These are phyloP conservation scores for Rhododendron ovatum DNA, from an alignment of 148 eudicot genomes.

Conservation along the genomic window DNA sequence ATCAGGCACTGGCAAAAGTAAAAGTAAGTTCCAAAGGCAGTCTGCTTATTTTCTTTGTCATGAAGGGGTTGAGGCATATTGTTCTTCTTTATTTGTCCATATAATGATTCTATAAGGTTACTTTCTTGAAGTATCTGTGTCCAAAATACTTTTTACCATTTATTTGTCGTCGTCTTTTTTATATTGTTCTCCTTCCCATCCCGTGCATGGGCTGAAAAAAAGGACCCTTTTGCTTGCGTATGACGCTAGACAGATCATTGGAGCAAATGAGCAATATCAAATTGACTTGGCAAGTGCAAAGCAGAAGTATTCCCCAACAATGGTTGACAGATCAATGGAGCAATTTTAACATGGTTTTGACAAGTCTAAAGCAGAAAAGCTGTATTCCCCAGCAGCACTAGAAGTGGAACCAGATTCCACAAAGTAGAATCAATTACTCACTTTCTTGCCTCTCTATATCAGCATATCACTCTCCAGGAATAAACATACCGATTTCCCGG, in stretches of 20 bases:
- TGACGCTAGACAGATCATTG: background rate
- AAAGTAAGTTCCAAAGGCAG: background rate
- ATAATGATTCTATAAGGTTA: background rate
- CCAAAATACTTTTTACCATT: background rate
- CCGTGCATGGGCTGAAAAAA: background rate
- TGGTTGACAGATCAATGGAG: background rate
- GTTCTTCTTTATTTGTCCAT: background rate
- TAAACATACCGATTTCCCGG: background rate
- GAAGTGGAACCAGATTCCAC: background rate
- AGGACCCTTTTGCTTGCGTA: background rate
- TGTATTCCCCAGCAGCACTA: background rate
- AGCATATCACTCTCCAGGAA: background rate
- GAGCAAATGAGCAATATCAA: background rate
- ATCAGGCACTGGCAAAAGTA: conserved; percentile 9
- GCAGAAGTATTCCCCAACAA: background rate
- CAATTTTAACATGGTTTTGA: background rate
- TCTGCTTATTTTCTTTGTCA: background rate
- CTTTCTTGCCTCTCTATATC: background rate
- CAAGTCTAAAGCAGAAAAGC: background rate
- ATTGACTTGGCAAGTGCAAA: background rate
- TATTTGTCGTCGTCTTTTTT: background rate
- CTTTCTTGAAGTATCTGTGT: background rate
- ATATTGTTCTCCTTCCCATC: background rate
- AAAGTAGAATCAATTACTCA: background rate
- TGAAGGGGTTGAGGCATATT: background rate